These are phyloP conservation scores for Lolium perenne DNA, from an alignment of 176 grass and related monocot genomes.

Conservation along the genomic window DNA sequence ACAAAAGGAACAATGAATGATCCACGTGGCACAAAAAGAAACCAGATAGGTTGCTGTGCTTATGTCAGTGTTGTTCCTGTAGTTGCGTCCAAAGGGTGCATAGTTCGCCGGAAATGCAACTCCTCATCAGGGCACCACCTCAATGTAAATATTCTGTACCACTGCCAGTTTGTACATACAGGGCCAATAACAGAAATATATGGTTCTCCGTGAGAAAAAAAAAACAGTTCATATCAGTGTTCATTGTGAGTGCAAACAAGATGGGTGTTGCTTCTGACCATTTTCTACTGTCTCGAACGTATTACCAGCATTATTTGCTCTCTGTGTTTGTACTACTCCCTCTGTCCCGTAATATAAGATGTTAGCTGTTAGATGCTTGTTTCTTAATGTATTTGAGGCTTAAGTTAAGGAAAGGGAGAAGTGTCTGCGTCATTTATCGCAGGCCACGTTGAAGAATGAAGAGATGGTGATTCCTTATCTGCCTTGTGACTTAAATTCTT, in stretches of 20 bases:
- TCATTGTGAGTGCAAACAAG: not conserved
- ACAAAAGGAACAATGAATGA: constrained; percentile 68
- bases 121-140: not conserved
- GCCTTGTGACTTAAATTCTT: not conserved
- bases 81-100: not conserved
- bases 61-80: not conserved
- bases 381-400: not conserved
- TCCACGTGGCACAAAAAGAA: constrained; percentile 30
- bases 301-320: constrained; percentile 6
- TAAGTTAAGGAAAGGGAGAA: not conserved
- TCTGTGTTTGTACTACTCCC: not conserved
- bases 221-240: not conserved
- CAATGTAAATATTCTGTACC: constrained; percentile 46
- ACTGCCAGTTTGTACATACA: constrained; percentile 3
- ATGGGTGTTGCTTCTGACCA: not conserved
- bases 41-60: constrained; percentile 11
- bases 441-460: not conserved
- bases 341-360: too few relatives aligned
- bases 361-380: not conserved
- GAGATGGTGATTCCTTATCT: constrained; percentile 27
- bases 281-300: not conserved
- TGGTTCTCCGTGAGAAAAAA: not conserved
- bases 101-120: not conserved
- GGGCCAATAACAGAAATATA: not conserved
- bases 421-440: not conserved